Conservation (phyloP, 192 early-diverging fungal species). For the Gamsiella multidivaricata region DNA sequence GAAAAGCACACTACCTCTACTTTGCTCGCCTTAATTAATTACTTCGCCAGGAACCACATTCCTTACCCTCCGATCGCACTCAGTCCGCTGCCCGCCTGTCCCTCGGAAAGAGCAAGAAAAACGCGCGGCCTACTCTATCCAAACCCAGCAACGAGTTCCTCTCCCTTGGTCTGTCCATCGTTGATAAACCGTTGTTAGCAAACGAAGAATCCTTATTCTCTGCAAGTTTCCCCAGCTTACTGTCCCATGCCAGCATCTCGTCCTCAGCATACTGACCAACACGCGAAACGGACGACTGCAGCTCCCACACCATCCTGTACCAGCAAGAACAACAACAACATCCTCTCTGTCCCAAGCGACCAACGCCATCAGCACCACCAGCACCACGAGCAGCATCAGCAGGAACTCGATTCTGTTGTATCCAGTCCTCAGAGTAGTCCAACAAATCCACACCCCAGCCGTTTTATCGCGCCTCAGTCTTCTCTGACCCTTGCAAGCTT, state of each 20-base stretch:
- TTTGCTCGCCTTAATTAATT: no score
- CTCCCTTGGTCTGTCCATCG: no score
- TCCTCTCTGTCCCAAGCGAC: no score
- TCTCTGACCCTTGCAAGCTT: constrained; percentile 4
- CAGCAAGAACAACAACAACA: background rate
- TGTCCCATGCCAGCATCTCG: constrained; percentile 44
- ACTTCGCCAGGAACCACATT: no score
- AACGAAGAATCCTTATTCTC: no score
- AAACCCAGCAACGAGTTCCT: no score
- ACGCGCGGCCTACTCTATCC: no score
- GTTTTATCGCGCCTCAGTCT: constrained; percentile 22
- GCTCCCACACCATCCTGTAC: background rate
- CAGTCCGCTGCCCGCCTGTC: no score
- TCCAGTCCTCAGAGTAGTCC: constrained; percentile 46
- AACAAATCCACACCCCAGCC: constrained; percentile 15
- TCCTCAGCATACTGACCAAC: constrained; percentile 23
- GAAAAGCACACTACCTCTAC: no score
- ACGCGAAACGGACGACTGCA: constrained; percentile 21
- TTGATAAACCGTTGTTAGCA: no score
- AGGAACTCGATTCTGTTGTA: constrained; percentile 24
- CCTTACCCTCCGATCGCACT: no score
- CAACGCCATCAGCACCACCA: background rate
- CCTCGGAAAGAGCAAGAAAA: no score
- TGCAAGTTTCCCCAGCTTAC: background rate
- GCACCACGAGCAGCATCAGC: constrained; percentile 12